Evolutionary conservation across 805 yeast genomes (phyloP), one percentile per base, ranked within the genome.

Genomic region (Geotrichum ghanense): DNA sequence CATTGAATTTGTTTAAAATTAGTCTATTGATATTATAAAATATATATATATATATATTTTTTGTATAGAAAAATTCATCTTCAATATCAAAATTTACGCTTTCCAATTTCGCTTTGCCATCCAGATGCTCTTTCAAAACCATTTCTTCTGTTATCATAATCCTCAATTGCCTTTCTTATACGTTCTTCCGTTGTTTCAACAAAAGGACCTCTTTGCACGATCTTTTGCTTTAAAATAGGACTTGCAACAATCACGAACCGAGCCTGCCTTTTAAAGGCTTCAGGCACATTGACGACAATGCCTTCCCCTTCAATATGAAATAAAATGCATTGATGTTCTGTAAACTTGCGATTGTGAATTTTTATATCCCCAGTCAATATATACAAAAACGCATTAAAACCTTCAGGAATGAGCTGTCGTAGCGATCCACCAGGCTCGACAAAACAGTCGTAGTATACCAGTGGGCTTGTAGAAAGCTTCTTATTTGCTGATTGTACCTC

Each of bases 121-220:
- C 48, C 46, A 9, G 45, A 45, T 10, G 59, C 58, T 14, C 61
- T 42, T 35, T 58, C 62, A 41, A 58, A 58, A 1, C 63, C 63
- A 41, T 58, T 58, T 6, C 49, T 43, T 14, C 51, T 52, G 43
- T 65, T 61, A 62, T 81, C 88, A 59, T 81, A 88, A 59, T 82
- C 86, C 62, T 65, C 56, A 55, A 83, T 78, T 0, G 85, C 90
- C 55, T 81, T 64, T 51, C 76, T 71, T 49, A 86, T 79, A 50
- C 76, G 76, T 45, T 76, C 80, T 45, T 71, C 70, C 20, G 80
- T 65, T 6, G 81, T 74, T 49, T 83, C 90, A 14, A 87, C 95
- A 58, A 87, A 88, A 14, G 95, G 95, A 17, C 95, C 95, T 59
- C 85, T 79, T 59, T 87, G 95, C 25, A 84, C 81, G 46, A 81